Evolutionary conservation across 2,329 filamentous ascomycete species (phyloP).

Genomic region (Didymella lethalis): DNA sequence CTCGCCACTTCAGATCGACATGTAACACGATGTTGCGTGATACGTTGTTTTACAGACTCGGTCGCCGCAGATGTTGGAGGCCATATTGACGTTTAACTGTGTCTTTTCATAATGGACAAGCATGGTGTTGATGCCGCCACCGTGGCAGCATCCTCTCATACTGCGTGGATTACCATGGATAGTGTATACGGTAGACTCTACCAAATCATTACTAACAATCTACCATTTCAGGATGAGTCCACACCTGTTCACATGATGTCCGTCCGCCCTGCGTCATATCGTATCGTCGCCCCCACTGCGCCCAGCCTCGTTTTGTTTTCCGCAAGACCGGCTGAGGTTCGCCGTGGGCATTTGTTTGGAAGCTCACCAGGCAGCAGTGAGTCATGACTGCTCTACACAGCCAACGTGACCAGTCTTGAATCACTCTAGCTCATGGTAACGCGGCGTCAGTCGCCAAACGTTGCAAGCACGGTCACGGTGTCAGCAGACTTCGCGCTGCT

Average conservation of each 20-base stretch:
- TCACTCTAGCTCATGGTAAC: constrained; percentile 15
- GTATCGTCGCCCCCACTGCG: constrained; percentile 12
- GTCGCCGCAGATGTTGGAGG: no score
- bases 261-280: constrained; percentile 2
- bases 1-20: neutral
- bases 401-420: constrained; percentile 16
- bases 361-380: constrained; percentile 21
- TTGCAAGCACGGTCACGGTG: constrained; percentile 34
- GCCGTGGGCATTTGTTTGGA: constrained; percentile 10
- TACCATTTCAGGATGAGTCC: neutral
- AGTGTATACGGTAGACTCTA: neutral
- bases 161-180: neutral
- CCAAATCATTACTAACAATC: neutral
- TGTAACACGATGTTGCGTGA: neutral
- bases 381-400: constrained; percentile 15
- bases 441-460: constrained; percentile 7
- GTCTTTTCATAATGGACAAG: neutral
- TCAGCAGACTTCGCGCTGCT: constrained; percentile 38
- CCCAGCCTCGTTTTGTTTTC: constrained; percentile 2
- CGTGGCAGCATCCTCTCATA: neutral
- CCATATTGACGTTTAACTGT: no score
- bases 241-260: neutral
- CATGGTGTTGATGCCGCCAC: neutral
- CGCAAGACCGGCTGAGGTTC: constrained; percentile 1
- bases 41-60: neutral